Evolutionary conservation across 1,284 basidiomycete genomes (phyloP), one percentile per base, ranked within the genome.

Genomic region (Ganoderma multipileum): DNA sequence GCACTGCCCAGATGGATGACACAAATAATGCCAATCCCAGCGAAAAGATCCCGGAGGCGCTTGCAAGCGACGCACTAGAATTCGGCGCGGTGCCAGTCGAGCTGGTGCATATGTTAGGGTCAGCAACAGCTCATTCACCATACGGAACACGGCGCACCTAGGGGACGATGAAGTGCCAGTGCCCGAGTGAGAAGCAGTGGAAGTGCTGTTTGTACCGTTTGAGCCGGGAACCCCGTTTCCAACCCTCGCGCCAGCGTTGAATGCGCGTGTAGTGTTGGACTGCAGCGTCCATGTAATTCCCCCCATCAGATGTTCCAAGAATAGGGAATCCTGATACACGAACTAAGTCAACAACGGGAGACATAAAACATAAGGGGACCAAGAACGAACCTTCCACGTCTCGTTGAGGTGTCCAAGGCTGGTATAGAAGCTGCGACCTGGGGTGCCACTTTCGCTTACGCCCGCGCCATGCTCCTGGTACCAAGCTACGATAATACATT

Each of bases 351-450:
- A 12, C 26, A 3, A 59, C 3, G 23, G 47, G 38, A n/a, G 39
- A 67, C 12, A 62, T 16, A 23, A 33, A 33, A 39, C 9, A 39
- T 3, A 41, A 11, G 26, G 26, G 23, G 0, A 28, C 52, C 42
- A 18, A 20, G n/a, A 41, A 77, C 83, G 64, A 59, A 87, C 89
- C 82, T 85, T 77, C 89, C 90, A 91, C 1, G 88, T 93, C 73
- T 90, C 87, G 74, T 88, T 91, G 67, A 88, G 77, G 76, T 95
- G 94, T 2, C 93, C 93, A 2, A 95, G 83, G 68, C 89, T 89
- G 0, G 94, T 95, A 79, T 93, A 95, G 81, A 92, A 95, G 71
- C 91, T 92, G 55, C 93, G 85, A n/a, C 93, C 94, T 1, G 88
- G 83, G 28, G 81, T 79, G 3, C 81, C 83, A 16, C 80, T 81